Base-by-base conservation (phyloP, 768 basidiomycete genomes). In the Mycena belliarum region DNA sequence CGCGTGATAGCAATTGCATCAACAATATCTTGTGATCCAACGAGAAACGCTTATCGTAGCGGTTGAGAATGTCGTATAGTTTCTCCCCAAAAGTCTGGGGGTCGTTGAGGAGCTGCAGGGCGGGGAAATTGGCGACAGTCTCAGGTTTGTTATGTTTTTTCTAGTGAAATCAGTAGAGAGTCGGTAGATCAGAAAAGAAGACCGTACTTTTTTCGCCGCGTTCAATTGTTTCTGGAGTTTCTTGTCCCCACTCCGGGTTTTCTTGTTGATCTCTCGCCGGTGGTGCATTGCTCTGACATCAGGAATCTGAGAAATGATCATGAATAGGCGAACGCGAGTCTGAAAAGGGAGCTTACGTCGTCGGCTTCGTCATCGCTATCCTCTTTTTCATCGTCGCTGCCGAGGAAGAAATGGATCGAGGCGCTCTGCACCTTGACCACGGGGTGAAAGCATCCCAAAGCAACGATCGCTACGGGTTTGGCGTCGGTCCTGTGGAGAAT, bases 11-110 rank as follows among this genome's bases (percentile, higher is more conserved):
- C 48, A 99, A 88, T 69, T 97, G 94, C 93, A 98, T 96, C 70
- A 98, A 79, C 61, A 98, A 81, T 55, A 99, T 89, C 75, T 97
- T 98, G 79, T 98, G 97, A 65, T 98, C 95, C 55, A 98, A 83
- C 29, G 93, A 91, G 69, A 93, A 94, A n/a, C 89, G 89, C 71
- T 93, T 95, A 80, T 98, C 96, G 72, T 95, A 86, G 42, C 79
- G 82, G 65, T 85, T 85, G 40, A 99, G 76, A 49, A 83, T 81
- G 64, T 94, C 89, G 69, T 93, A 97, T 0, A 99, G 81, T 71
- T 91, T 95, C 74, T 99, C 97, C 25, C 86, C 88, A 69, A 98
- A 98, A 0, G 89, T 90, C 72, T 99, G 96, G 3, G 97, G 94
- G 69, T 99, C 97, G 64, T 95, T 85, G 44, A 99, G 80, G 16